Conservation (phyloP, 176 grass and related monocot genomes). For the Bonia amplexicaulis region DNA sequence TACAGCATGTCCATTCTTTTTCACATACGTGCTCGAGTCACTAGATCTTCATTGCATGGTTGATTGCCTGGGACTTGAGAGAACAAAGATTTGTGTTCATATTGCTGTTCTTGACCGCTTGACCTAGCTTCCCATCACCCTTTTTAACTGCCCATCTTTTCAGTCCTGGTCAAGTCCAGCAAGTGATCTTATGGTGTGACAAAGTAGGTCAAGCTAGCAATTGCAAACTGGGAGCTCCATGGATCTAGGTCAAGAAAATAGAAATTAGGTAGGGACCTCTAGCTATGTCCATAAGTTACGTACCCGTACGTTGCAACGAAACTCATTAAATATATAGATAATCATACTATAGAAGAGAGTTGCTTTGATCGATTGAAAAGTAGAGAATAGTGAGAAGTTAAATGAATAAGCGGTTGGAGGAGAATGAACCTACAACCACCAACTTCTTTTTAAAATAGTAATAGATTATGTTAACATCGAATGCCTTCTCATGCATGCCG, state of each 20-base stretch:
- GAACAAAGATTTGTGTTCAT: not conserved
- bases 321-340: too few species aligned
- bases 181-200: conserved; percentile 1
- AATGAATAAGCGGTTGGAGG: too few species aligned
- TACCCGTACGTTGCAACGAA: too few species aligned
- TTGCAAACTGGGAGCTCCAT: not conserved
- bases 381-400: too few species aligned
- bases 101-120: not conserved
- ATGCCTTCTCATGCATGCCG: too few species aligned
- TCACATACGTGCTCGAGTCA: not conserved
- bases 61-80: not conserved
- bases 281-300: conserved; percentile 5
- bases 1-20: not conserved
- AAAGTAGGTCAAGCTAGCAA: conserved; percentile 4
- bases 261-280: not conserved
- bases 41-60: not conserved
- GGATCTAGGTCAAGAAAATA: not conserved
- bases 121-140: not conserved
- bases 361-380: too few species aligned
- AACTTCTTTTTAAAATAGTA: too few species aligned
- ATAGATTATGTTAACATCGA: too few species aligned
- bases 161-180: conserved; percentile 14
- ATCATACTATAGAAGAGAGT: too few species aligned
- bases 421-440: too few species aligned
- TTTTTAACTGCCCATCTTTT: not conserved